phyloP scores from a whole-genome alignment of 192 early-diverging fungal genomes.

The Gamsiella multidivaricata region DNA sequence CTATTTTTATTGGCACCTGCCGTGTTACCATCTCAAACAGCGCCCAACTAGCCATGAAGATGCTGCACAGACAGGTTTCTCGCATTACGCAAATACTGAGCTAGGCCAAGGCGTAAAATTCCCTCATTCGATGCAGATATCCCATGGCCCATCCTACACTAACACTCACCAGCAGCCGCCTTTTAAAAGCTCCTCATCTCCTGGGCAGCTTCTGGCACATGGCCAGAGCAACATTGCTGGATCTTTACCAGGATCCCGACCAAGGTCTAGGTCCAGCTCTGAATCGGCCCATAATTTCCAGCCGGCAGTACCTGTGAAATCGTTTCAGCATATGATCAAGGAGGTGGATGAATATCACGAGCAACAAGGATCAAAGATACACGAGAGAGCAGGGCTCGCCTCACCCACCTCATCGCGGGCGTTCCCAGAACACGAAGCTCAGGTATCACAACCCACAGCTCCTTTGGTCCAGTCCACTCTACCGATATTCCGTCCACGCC shows the following conservation, averaged over 20 bases:
- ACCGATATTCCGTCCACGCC: slow-evolving; percentile 18
- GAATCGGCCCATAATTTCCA: slow-evolving; percentile 8
- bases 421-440: too few relatives aligned
- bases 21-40: slow-evolving; percentile 21
- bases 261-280: slow-evolving; percentile 26
- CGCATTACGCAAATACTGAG: background rate
- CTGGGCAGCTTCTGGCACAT: background rate
- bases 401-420: too few relatives aligned
- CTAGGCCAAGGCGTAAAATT: background rate
- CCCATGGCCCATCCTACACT: background rate
- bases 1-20: background rate
- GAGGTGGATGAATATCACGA: slow-evolving; percentile 6
- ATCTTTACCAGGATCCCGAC: slow-evolving; percentile 20
- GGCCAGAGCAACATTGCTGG: background rate
- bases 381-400: background rate
- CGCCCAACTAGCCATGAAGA: slow-evolving; percentile 22
- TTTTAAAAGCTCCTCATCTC: slow-evolving; percentile 15
- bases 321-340: slow-evolving; percentile 4
- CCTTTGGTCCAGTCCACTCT: background rate
- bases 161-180: background rate
- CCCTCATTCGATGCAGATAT: slow-evolving; percentile 15
- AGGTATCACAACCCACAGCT: background rate
- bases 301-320: background rate
- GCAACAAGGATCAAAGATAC: background rate
- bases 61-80: background rate